These are phyloP conservation scores for Suhomyces chickasaworum DNA, from an alignment of 1,139 yeast genomes.

Conservation along the genomic window DNA sequence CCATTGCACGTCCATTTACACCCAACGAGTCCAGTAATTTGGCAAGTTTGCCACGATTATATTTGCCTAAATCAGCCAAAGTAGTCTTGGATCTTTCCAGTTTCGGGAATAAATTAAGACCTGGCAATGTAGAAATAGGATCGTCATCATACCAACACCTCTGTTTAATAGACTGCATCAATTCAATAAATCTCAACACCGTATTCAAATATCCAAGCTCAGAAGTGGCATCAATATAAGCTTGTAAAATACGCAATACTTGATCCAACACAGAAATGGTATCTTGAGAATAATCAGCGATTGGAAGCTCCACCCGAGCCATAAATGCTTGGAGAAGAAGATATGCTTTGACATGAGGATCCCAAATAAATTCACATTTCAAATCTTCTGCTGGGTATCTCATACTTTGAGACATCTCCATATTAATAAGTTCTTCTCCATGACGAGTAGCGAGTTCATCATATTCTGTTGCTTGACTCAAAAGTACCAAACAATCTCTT, in stretches of 20 bases:
- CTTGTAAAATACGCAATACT: slow-evolving; percentile 89
- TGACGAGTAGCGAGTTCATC: slow-evolving; percentile 93
- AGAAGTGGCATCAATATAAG: slow-evolving; percentile 85
- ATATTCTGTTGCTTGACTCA: slow-evolving; percentile 84
- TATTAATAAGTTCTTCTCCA: slow-evolving; percentile 90
- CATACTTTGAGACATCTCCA: slow-evolving; percentile 82
- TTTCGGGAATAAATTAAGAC: slow-evolving; percentile 41
- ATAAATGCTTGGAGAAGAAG: slow-evolving; percentile 85
- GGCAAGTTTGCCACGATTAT: slow-evolving; percentile 28
- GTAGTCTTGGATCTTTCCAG: slow-evolving; percentile 16
- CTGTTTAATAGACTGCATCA: slow-evolving; percentile 90
- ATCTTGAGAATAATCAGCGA: slow-evolving; percentile 94
- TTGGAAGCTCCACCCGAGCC: slow-evolving; percentile 81
- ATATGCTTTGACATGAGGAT: slow-evolving; percentile 92
- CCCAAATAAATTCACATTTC: slow-evolving; percentile 76
- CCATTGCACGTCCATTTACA: slow-evolving; percentile 30
- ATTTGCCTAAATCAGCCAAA: slow-evolving; percentile 24
- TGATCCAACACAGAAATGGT: slow-evolving; percentile 93
- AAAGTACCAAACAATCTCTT: slow-evolving; percentile 68
- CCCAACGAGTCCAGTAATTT: slow-evolving; percentile 38
- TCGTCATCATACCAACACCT: slow-evolving; percentile 84
- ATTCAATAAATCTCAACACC: slow-evolving; percentile 58
- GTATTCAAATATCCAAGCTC: slow-evolving; percentile 74
- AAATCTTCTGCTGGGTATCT: slow-evolving; percentile 74
- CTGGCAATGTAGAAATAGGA: slow-evolving; percentile 72